Conservation (phyloP, 257 asterid species). For the Echium plantagineum region DNA sequence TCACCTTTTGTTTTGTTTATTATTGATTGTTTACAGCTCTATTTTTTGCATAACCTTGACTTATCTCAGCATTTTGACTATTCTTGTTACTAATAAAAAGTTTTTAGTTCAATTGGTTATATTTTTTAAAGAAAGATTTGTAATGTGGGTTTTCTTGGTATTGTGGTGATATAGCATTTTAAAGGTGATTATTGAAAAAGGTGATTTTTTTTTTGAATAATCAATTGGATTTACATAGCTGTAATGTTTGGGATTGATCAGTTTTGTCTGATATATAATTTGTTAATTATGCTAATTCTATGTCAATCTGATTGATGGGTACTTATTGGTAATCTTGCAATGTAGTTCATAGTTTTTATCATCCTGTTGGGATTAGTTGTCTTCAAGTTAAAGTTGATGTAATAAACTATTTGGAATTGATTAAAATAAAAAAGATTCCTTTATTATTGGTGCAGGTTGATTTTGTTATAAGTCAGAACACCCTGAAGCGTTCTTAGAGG, state of each 20-base stretch:
- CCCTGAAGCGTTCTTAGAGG: slow-evolving; percentile 13
- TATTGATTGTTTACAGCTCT: background rate
- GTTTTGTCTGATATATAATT: background rate
- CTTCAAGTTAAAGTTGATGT: background rate
- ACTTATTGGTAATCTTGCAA: slow-evolving; percentile 9
- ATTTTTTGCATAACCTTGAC: background rate
- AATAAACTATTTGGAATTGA: background rate
- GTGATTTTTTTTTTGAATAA: background rate
- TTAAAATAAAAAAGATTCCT: slow-evolving; percentile 6
- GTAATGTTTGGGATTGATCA: background rate
- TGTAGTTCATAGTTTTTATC: slow-evolving; percentile 18
- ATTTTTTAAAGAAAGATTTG: background rate
- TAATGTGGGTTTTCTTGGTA: background rate
- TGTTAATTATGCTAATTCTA: background rate
- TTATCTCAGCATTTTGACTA: background rate
- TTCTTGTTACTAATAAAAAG: background rate
- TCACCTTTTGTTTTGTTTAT: background rate
- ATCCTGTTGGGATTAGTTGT: slow-evolving; percentile 7
- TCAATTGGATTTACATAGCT: background rate
- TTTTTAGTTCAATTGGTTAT: background rate
- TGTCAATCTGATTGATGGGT: slow-evolving; percentile 3
- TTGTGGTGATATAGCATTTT: background rate
- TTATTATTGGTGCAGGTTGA: slow-evolving; percentile 24
- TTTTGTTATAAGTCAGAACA: slow-evolving; percentile 7
- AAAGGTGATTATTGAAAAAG: background rate